Evolutionary conservation across 2,329 filamentous ascomycete species (phyloP).

Genomic region (Hymenotorrendiella dingleyae): DNA sequence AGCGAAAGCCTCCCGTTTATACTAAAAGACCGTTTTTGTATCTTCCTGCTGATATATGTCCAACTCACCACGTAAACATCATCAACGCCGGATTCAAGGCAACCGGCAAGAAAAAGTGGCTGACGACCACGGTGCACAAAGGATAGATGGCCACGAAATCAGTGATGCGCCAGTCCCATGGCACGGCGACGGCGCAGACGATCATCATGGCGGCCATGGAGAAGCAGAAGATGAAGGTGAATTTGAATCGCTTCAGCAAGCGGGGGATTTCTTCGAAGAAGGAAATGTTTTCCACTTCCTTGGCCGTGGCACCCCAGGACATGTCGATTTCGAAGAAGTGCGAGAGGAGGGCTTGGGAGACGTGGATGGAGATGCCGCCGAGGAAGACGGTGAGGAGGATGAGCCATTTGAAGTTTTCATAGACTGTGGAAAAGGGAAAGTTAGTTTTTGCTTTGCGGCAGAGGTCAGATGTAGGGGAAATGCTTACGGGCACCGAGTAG

Average conservation of each 20-base stretch:
- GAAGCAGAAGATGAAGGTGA: constrained; percentile 46
- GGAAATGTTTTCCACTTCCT: constrained; percentile 56
- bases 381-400: constrained; percentile 70
- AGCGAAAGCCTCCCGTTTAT: too few species aligned
- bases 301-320: constrained; percentile 76
- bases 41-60: neutral
- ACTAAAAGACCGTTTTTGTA: neutral
- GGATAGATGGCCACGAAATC: constrained; percentile 56
- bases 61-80: constrained; percentile 49
- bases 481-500: constrained; percentile 34
- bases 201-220: constrained; percentile 42
- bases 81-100: constrained; percentile 58
- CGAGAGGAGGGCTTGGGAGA: constrained; percentile 68
- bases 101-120: constrained; percentile 54
- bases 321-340: constrained; percentile 83
- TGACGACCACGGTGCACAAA: constrained; percentile 43
- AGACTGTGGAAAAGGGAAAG: constrained; percentile 26
- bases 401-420: constrained; percentile 66
- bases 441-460: constrained; percentile 19
- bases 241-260: constrained; percentile 51
- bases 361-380: constrained; percentile 73
- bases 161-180: constrained; percentile 21
- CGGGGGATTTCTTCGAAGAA: constrained; percentile 31
- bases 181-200: constrained; percentile 33
- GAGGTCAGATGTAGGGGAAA: constrained; percentile 35